Percentiles rank a stretch among this genome's conserved stretches.
These are phyloP conservation scores for Graphiopsis chlorocephala DNA, from an alignment of 2,329 filamentous ascomycete genomes.

Conservation along the genomic window DNA sequence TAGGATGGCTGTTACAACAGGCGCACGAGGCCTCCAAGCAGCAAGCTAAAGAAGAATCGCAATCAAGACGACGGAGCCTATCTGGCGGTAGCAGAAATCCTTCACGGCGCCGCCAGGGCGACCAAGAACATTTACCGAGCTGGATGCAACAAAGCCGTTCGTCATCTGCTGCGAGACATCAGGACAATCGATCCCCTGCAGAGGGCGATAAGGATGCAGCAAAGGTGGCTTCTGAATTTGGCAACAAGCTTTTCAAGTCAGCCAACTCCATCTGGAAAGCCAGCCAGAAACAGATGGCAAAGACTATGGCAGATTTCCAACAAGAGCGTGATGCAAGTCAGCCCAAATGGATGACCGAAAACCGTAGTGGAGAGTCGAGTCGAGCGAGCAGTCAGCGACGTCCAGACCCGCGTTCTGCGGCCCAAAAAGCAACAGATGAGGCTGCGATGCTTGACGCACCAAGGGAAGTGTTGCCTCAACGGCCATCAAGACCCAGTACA, in stretches of 20 bases:
- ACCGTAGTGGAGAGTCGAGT: conserved; percentile 34
- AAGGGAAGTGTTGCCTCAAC: conserved; percentile 55
- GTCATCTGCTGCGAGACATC: conserved; percentile 46
- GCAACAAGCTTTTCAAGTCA: conserved; percentile 83
- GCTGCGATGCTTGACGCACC: conserved; percentile 72
- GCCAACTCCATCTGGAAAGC: conserved; percentile 95
- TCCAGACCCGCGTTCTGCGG: conserved; percentile 26
- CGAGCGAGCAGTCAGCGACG: conserved; percentile 27
- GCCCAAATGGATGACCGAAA: conserved; percentile 93
- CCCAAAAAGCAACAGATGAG: conserved; percentile 46
- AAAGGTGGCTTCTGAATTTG: conserved; percentile 77
- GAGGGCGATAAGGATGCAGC: conserved; percentile 68
- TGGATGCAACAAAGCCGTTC: conserved; percentile 62
- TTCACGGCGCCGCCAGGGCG: conserved; percentile 30
- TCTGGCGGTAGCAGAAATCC: conserved; percentile 22
- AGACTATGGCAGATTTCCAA: conserved; percentile 83
- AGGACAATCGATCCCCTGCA: conserved; percentile 54
- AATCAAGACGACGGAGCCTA: conserved; percentile 23
- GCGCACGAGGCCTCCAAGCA: conserved; percentile 81
- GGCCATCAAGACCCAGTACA: conserved; percentile 32
- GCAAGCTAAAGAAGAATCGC: conserved; percentile 50
- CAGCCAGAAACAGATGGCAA: conserved; percentile 86
- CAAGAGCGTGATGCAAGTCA: conserved; percentile 73
- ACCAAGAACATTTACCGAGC: conserved; percentile 49
- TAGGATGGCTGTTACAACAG: conserved; percentile 85